These are phyloP conservation scores for Eimeria brunetti DNA, from an alignment of 169 alveolate species.

Conservation along the genomic window DNA sequence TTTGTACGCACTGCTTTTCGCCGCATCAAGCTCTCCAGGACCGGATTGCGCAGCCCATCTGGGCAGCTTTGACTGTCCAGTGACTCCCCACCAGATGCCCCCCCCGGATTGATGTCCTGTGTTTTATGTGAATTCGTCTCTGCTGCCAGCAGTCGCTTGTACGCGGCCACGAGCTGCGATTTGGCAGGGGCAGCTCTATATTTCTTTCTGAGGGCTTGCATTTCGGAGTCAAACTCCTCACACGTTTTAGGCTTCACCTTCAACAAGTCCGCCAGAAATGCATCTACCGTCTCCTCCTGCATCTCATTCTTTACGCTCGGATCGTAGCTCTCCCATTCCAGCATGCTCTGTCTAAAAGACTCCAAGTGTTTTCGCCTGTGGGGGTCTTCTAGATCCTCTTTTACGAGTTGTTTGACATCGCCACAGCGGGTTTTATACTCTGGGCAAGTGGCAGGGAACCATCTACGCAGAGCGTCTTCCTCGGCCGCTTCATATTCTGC, in stretches of 20 bases:
- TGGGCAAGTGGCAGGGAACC: constrained; percentile 85
- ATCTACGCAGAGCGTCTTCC: constrained; percentile 15
- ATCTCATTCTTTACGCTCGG: constrained; percentile 75
- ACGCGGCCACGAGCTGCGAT: constrained; percentile 84
- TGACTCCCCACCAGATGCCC: not conserved
- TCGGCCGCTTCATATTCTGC: not conserved
- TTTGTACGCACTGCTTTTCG: constrained; percentile 92
- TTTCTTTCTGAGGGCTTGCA: constrained; percentile 79
- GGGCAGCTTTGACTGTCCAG: constrained; percentile 77
- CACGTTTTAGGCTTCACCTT: constrained; percentile 75
- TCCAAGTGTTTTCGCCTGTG: constrained; percentile 85
- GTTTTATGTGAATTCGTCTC: not conserved
- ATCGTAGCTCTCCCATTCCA: constrained; percentile 85
- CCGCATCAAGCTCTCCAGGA: constrained; percentile 87
- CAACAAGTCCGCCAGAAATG: constrained; percentile 81
- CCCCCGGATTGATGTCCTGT: not conserved
- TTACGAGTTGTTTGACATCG: constrained; percentile 81
- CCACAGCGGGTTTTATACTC: constrained; percentile 84
- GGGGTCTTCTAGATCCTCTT: constrained; percentile 83
- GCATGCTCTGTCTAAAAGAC: constrained; percentile 83
- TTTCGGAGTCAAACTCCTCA: constrained; percentile 80
- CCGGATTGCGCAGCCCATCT: constrained; percentile 38
- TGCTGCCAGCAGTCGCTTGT: constrained; percentile 81
- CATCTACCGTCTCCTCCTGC: constrained; percentile 64
- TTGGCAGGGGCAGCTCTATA: constrained; percentile 83